phyloP scores from a whole-genome alignment of 768 basidiomycete species.

The Boletus rex-veris region DNA sequence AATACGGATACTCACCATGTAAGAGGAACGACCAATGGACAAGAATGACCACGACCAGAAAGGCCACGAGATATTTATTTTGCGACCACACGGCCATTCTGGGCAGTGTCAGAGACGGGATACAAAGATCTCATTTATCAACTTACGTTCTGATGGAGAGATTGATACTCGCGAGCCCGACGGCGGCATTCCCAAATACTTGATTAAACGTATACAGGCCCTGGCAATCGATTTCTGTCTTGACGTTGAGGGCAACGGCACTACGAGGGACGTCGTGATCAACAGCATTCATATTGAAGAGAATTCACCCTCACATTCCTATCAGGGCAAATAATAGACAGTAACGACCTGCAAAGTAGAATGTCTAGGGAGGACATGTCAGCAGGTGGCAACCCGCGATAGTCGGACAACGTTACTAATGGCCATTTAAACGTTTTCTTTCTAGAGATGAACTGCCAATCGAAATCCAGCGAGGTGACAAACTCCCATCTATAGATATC shows the following conservation, averaged over 20 bases:
- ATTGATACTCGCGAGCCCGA: slow-evolving; percentile 70
- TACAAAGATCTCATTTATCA: neutral
- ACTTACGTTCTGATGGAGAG: slow-evolving; percentile 65
- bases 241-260: slow-evolving; percentile 56
- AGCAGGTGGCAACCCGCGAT: neutral
- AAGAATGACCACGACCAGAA: slow-evolving; percentile 54
- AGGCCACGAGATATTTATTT: slow-evolving; percentile 47
- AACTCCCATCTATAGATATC: slow-evolving; percentile 56
- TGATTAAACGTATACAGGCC: slow-evolving; percentile 66
- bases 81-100: slow-evolving; percentile 74
- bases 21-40: slow-evolving; percentile 71
- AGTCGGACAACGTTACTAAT: slow-evolving; percentile 40
- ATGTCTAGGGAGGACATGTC: slow-evolving; percentile 38
- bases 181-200: slow-evolving; percentile 60
- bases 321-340: slow-evolving; percentile 59
- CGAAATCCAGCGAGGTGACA: slow-evolving; percentile 57
- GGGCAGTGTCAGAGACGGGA: slow-evolving; percentile 1
- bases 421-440: slow-evolving; percentile 64
- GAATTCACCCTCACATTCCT: slow-evolving; percentile 53
- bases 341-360: slow-evolving; percentile 71
- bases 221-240: slow-evolving; percentile 60
- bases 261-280: slow-evolving; percentile 30
- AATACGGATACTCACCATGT: slow-evolving; percentile 43
- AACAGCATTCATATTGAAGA: neutral
- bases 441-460: slow-evolving; percentile 58